Percentiles rank a stretch among this genome's conserved stretches.
Conservation (phyloP, 768 basidiomycete genomes). For the Holtermannia corniformis region DNA sequence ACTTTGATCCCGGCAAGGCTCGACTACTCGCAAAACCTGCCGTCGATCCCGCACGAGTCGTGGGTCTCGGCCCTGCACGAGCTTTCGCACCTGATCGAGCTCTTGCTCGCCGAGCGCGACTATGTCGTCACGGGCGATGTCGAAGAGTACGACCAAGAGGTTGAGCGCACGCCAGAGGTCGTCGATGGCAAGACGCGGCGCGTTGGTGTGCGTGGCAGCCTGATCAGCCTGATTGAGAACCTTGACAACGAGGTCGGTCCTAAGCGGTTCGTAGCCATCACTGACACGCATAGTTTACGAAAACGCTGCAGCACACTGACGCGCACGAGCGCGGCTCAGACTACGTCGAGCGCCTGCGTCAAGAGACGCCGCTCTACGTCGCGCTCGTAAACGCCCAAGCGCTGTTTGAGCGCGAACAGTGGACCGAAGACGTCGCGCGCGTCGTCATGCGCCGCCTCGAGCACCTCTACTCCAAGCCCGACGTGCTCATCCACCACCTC, state of each 20-base stretch:
- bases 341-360: conserved; percentile 91
- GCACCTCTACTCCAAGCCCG: conserved; percentile 98
- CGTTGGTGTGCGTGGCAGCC: conserved; percentile 83
- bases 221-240: conserved; percentile 92
- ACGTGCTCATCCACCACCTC: conserved; percentile 80
- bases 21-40: conserved; percentile 72
- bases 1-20: conserved; percentile 90
- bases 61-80: conserved; percentile 82
- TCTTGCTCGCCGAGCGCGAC: conserved; percentile 58
- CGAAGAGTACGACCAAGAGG: conserved; percentile 82
- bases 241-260: conserved; percentile 69
- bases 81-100: conserved; percentile 75
- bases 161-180: conserved; percentile 63
- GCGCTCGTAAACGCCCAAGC: conserved; percentile 88
- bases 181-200: conserved; percentile 48
- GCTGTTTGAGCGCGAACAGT: conserved; percentile 72
- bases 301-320: conserved; percentile 93
- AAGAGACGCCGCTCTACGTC: conserved; percentile 87
- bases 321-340: conserved; percentile 83
- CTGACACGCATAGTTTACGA: conserved; percentile 56
- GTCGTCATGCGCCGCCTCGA: conserved; percentile 92
- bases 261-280: neutral
- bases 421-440: conserved; percentile 68
- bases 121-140: conserved; percentile 75
- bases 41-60: conserved; percentile 83